Evolutionary conservation across 441 rosid species (phyloP), one percentile per base, ranked within the genome.

Genomic region (Pelargonium australe): DNA sequence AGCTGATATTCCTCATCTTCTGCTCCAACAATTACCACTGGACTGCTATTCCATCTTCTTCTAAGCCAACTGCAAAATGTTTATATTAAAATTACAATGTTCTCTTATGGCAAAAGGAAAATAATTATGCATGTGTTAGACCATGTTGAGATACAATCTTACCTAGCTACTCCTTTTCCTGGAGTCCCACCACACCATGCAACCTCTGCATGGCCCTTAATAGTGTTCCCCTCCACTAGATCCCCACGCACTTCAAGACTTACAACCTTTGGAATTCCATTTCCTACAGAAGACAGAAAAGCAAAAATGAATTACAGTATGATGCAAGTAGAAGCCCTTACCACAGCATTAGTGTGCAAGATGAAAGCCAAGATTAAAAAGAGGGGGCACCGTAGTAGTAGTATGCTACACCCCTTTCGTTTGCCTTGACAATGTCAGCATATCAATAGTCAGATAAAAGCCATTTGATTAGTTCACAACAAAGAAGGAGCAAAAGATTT

Each of bases 161-260:
- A 90, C 99, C 99, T 95, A 34, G 92, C 85, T 80, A 90, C 97
- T 66, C 98, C 86, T 78, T 86, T 92, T 68, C 97, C 98, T 1
- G 98, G 98, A 73, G 87, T 87, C 75, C 97, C 99, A 71, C 99
- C 98, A 70, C 98, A 90, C 99, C 99, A 95, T 70, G 99, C 98
- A 75, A 95, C 87, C 79, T 84, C 81, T 71, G 90, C 93, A 67
- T 77, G 76, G 65, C 97, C 98, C 73, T 77, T 87, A 73, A 95
- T 67, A 64, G 77, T 64, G 72, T 85, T 87, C 73, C 98, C 99
- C 79, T 95, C 99, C 55, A 92, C 86, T 65, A 95, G 84, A 73
- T 87, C 95, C 51, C 99, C 99, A 2, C 55, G 77, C 68, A 95
- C 89, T 83, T 95, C 98, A 80, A 95, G 91, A 83, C 80, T 85